Evolutionary conservation across 2,329 filamentous ascomycete species (phyloP), one percentile per base, ranked within the genome.

Genomic region (Xylariaceae sp.): DNA sequence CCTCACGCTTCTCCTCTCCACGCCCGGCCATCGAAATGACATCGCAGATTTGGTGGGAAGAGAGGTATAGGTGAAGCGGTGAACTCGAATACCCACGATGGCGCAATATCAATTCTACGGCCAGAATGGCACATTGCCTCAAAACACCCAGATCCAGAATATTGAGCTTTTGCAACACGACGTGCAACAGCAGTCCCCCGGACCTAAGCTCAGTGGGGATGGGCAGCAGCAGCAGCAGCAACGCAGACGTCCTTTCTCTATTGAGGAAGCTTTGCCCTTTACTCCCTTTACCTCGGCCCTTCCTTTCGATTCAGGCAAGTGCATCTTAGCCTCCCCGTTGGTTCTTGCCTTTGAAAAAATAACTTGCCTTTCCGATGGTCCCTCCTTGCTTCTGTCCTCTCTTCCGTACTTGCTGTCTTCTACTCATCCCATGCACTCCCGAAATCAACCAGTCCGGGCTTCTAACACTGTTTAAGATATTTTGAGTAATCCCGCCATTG

Each of bases 261-360:
- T 92, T 9, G 75, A 83, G 40, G 84, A 92, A 56, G 85, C 85
- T 19, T 69, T 92, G 31, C 83, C 85, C n/a, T 89, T 81, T 63
- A 86, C 85, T 36, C 86, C 87, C 16, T 82, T 90, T 58, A 85
- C 82, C 34, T 88, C 85, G 3, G 83, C 89, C 34, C 73, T 86
- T 36, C 85, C 86, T 3, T 87, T 90, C 61, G 78, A 84, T 59
- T 76, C 84, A 50, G 80, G 86, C 88, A 63, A 48, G 69, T 55
- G 40, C 44, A 24, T n/a, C n/a, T n/a, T n/a, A n/a, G n/a, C n/a
- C n/a, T n/a, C n/a, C n/a, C n/a, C n/a, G n/a, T n/a, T n/a, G 36
- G 13, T 17, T 43, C 40, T 31, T 31, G 31, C 39, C 46, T 38
- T 44, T 18, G n/a, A n/a, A n/a, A n/a, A n/a, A n/a, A n/a, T n/a